Conservation (phyloP, 257 asterid genomes). For the Gynochthodes officinalis region DNA sequence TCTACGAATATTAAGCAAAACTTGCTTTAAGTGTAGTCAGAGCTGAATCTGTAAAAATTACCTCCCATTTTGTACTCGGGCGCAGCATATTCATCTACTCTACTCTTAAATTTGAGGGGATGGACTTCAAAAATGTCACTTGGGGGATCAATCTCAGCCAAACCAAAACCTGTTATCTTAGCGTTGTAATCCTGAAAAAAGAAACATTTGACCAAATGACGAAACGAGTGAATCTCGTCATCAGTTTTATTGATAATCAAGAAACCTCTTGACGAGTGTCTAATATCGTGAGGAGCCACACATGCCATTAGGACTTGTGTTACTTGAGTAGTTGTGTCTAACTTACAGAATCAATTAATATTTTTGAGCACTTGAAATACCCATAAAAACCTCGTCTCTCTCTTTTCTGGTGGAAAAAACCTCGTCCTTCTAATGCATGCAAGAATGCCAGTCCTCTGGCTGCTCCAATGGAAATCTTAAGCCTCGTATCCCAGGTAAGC, state of each 20-base stretch:
- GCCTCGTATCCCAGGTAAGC: constrained; percentile 60
- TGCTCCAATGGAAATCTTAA: constrained; percentile 55
- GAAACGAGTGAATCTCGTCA: neutral
- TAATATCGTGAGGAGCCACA: neutral
- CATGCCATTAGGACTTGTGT: neutral
- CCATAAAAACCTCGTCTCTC: constrained; percentile 28
- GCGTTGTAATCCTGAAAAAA: constrained; percentile 53
- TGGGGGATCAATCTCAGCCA: constrained; percentile 55
- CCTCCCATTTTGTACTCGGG: constrained; percentile 71
- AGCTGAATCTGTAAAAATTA: constrained; percentile 16
- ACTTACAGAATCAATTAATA: constrained; percentile 68
- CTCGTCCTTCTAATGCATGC: constrained; percentile 50
- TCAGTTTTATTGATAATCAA: neutral
- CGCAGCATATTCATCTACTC: constrained; percentile 65
- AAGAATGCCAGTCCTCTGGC: constrained; percentile 69
- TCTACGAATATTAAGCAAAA: neutral
- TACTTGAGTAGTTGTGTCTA: neutral
- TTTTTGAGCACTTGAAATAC: constrained; percentile 76
- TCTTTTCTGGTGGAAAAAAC: constrained; percentile 25
- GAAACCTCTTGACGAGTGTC: no score
- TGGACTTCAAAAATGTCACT: constrained; percentile 34
- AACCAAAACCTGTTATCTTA: constrained; percentile 65
- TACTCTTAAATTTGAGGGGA: constrained; percentile 51
- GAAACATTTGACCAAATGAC: neutral
- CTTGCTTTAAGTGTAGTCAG: neutral